These are phyloP conservation scores for Lactarius evosmus DNA, from an alignment of 768 basidiomycete genomes.

Conservation along the genomic window DNA sequence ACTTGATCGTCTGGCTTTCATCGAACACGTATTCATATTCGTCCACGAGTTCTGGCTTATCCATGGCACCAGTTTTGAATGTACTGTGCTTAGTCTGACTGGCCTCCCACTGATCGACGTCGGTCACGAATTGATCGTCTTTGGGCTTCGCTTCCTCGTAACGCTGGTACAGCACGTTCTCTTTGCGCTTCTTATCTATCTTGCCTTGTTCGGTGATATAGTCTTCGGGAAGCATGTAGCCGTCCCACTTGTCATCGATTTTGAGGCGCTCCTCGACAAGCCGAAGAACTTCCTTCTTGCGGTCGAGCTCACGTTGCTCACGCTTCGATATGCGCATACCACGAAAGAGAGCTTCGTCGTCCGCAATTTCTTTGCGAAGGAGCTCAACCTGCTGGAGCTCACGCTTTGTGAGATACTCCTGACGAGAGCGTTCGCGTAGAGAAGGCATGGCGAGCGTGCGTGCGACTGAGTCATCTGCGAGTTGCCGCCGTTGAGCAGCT, in stretches of 20 bases:
- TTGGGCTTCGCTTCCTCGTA: constrained; percentile 92
- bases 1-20: constrained; percentile 94
- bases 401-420: constrained; percentile 95
- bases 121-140: constrained; percentile 93
- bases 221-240: constrained; percentile 95
- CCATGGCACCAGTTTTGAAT: constrained; percentile 89
- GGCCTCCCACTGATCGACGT: constrained; percentile 97
- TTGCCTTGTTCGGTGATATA: constrained; percentile 98
- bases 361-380: constrained; percentile 86
- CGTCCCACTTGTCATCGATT: constrained; percentile 94
- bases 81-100: constrained; percentile 86
- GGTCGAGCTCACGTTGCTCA: constrained; percentile 76
- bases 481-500: constrained; percentile 70
- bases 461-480: constrained; percentile 61
- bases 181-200: constrained; percentile 95
- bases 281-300: constrained; percentile 87
- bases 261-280: constrained; percentile 92
- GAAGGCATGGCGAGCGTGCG: constrained; percentile 57
- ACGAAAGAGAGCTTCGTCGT: constrained; percentile 85
- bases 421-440: constrained; percentile 83
- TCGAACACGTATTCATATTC: constrained; percentile 98
- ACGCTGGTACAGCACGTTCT: constrained; percentile 86
- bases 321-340: constrained; percentile 89
- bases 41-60: constrained; percentile 76
- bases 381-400: constrained; percentile 96